Base-by-base conservation (phyloP, 2,329 filamentous ascomycete species). In the Microsporum canis region DNA sequence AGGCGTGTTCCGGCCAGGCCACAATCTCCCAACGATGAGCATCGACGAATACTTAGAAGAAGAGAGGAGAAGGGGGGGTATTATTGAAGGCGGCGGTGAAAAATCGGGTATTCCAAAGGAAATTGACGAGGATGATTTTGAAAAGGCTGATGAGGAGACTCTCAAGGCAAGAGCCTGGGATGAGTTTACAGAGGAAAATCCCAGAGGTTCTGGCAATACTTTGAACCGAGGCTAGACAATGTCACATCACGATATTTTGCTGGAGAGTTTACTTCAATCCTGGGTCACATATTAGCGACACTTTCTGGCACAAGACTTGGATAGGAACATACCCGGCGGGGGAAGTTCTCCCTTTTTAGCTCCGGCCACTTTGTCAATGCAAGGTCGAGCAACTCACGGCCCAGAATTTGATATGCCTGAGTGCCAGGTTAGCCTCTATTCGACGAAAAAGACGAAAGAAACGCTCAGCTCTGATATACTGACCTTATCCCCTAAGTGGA, bases 21-120 rank as follows among this genome's bases (percentile, higher is more conserved):
- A 99, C 72, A 96, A 89, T 74, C 77, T 99, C 62, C 94, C 94
- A 0, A 97, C 94, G 2, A 97, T 99, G 94, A 89, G 85, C 1
- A 96, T 99, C 64, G 94, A 99, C 68, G 94, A 99, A 76, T 99
- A 97, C 70, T 79, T 99, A 14, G 94, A 95, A 59, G 92, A 97
- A 74, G 94, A 97, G 77, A 82, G 83, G 70, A 82, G 83, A 66
- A 80, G 88, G 64, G 94, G 94, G 14, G 89, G 89, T 23, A 91
- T 99, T 62, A 89, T 97, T 60, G 88, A 96, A 70, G 94, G 91
- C 39, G 91, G 91, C 34, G 91, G 91, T 17, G 88, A 88, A 68
- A 84, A 87, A 65, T 88, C 85, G 66, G 84, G 82, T 14, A 77
- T 84, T 31, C 79, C 80, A 65, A 83, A 85, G 1, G 86, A 90